A percentile compares a stretch with the other conserved stretches of the same genome.
These are phyloP conservation scores for Candida berthetii DNA, from an alignment of 805 yeast genomes.

Conservation along the genomic window DNA sequence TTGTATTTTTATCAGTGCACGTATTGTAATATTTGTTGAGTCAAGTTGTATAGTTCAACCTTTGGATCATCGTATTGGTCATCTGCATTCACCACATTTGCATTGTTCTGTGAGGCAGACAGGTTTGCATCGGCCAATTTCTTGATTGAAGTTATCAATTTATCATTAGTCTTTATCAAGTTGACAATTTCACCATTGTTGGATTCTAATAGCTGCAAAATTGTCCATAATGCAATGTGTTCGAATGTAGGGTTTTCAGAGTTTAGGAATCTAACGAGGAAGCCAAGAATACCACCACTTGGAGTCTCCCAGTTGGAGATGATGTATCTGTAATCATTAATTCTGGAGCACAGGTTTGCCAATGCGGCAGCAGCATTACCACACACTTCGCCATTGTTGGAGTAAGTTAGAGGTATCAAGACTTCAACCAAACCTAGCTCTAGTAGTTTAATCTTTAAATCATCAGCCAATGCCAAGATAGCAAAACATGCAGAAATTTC, in stretches of 20 bases:
- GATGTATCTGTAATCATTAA: slow-evolving; percentile 75
- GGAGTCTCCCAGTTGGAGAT: slow-evolving; percentile 75
- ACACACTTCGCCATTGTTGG: slow-evolving; percentile 88
- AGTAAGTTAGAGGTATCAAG: slow-evolving; percentile 83
- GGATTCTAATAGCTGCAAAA: slow-evolving; percentile 86
- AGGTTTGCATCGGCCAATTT: slow-evolving; percentile 32
- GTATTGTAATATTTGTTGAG: slow-evolving; percentile 59
- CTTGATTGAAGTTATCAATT: slow-evolving; percentile 49
- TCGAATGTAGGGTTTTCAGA: slow-evolving; percentile 91
- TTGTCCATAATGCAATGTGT: slow-evolving; percentile 97
- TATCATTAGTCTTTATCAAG: slow-evolving; percentile 47
- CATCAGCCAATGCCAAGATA: slow-evolving; percentile 93
- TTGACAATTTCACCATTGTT: slow-evolving; percentile 58
- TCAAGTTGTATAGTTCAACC: slow-evolving; percentile 56
- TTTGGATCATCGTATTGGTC: slow-evolving; percentile 56
- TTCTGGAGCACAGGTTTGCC: slow-evolving; percentile 91
- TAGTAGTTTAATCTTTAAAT: slow-evolving; percentile 77
- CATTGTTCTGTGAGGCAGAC: slow-evolving; percentile 22
- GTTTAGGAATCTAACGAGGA: slow-evolving; percentile 71
- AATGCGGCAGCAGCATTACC: slow-evolving; percentile 98
- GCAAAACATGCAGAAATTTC: slow-evolving; percentile 98
- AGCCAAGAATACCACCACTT: slow-evolving; percentile 80
- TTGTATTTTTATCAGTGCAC: slow-evolving; percentile 21
- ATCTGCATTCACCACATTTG: slow-evolving; percentile 20
- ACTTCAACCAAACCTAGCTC: slow-evolving; percentile 83